A percentile compares a stretch with the other conserved stretches of the same genome.
Evolutionary conservation across 192 early-diverging fungal genomes (phyloP).

Genomic region (Ambispora gerdemannii): DNA sequence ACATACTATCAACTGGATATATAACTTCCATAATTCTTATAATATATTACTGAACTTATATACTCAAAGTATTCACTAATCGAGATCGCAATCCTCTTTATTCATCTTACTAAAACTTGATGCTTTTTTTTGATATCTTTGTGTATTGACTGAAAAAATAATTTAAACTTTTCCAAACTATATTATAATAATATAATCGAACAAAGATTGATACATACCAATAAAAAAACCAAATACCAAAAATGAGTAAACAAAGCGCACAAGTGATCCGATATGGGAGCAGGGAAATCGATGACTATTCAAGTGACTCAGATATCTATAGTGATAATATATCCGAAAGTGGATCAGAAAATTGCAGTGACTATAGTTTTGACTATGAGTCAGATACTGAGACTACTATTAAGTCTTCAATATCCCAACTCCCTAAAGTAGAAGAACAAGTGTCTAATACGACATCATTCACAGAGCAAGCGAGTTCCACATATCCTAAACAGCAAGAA

Average conservation of each 20-base stretch:
- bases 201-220: no score
- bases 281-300: no score
- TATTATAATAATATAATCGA: no score
- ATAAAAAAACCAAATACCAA: no score
- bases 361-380: background rate
- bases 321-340: slow-evolving; percentile 19
- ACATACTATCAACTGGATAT: background rate
- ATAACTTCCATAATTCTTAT: background rate
- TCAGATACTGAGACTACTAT: slow-evolving; percentile 17
- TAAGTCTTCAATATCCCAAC: background rate
- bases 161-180: no score
- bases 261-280: no score
- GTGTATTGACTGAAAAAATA: background rate
- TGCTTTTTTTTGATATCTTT: background rate
- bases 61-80: no score
- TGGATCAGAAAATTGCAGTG: slow-evolving; percentile 15
- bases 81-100: background rate
- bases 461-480: background rate
- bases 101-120: background rate
- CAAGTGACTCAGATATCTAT: slow-evolving; percentile 13
- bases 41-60: no score
- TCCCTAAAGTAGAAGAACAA: slow-evolving; percentile 7
- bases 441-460: slow-evolving; percentile 13
- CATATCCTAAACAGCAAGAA: slow-evolving; percentile 13
- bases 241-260: background rate